Evolutionary conservation across 1,139 yeast genomes (phyloP).

Genomic region (Candida mesenterica): DNA sequence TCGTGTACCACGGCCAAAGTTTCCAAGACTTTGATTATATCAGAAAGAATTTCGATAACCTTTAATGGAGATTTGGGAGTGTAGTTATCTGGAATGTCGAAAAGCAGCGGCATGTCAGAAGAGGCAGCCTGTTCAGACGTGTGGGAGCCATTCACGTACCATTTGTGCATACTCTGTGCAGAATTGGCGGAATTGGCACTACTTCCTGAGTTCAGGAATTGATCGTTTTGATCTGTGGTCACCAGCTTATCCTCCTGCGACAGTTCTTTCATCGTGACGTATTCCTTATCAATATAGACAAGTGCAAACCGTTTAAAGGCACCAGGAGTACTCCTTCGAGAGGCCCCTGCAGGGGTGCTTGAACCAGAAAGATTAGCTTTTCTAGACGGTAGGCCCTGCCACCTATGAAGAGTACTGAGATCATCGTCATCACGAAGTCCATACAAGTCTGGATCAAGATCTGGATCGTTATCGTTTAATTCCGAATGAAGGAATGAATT

Average conservation of each 20-base stretch:
- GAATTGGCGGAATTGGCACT: no score
- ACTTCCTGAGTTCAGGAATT: no score
- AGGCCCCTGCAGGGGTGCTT: not conserved
- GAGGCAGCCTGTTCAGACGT: not conserved
- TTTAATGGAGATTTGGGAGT: constrained; percentile 20
- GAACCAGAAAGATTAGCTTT: not conserved
- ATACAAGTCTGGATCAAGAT: constrained; percentile 4
- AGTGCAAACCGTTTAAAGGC: constrained; percentile 21
- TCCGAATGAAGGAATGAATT: not conserved
- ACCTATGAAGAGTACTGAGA: no score
- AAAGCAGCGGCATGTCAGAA: no score
- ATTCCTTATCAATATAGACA: constrained; percentile 26
- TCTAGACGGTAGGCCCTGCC: no score
- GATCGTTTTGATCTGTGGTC: no score
- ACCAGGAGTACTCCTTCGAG: not conserved
- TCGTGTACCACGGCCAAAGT: constrained; percentile 41
- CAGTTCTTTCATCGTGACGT: constrained; percentile 20
- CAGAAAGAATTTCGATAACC: constrained; percentile 32
- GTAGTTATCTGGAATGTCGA: no score
- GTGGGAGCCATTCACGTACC: no score
- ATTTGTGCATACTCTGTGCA: no score
- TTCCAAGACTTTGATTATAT: constrained; percentile 33
- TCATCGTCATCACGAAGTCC: constrained; percentile 5
- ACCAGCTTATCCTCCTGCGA: no score
- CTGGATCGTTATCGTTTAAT: constrained; percentile 3